Percentiles rank a stretch among this genome's conserved stretches.
Conservation (phyloP, 192 early-diverging fungal species). For the Pilaira anomala region DNA sequence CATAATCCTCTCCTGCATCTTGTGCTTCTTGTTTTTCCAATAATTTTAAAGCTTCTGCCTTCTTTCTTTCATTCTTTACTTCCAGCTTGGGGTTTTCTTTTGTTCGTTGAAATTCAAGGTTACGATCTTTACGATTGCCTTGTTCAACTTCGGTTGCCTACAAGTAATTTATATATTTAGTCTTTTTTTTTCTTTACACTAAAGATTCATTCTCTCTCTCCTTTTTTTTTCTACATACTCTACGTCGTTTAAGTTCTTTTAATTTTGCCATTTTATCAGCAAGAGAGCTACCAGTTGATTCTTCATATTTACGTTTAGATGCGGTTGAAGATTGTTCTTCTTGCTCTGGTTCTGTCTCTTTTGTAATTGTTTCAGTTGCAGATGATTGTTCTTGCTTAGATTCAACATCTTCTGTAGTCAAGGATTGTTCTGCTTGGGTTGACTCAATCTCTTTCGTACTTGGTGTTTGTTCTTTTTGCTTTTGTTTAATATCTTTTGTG, state of each 20-base stretch:
- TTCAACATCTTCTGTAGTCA: too few species aligned
- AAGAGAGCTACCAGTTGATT: conserved; percentile 17
- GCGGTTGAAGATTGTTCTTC: too few species aligned
- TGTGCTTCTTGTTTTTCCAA: conserved; percentile 56
- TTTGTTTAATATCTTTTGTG: too few species aligned
- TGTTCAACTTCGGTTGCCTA: conserved; percentile 44
- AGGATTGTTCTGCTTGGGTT: too few species aligned
- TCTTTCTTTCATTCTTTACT: conserved; percentile 62
- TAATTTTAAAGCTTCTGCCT: conserved; percentile 72
- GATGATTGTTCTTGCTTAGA: background rate
- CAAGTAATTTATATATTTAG: too few species aligned
- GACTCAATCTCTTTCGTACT: too few species aligned
- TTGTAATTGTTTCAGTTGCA: too few species aligned
- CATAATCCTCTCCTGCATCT: conserved; percentile 77
- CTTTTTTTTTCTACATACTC: conserved; percentile 29
- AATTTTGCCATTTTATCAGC: conserved; percentile 45
- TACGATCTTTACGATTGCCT: conserved; percentile 73
- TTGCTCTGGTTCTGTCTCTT: too few species aligned
- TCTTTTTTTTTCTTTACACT: background rate
- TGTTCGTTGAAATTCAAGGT: conserved; percentile 68
- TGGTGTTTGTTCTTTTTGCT: too few species aligned
- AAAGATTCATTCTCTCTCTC: background rate
- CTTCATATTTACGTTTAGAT: too few species aligned
- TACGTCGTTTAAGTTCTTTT: conserved; percentile 43
- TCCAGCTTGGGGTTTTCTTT: conserved; percentile 66